Evolutionary conservation across 108 stramenopile genomes (phyloP), one percentile per base, ranked within the genome.

Genomic region (Skeletonema menzelii): DNA sequence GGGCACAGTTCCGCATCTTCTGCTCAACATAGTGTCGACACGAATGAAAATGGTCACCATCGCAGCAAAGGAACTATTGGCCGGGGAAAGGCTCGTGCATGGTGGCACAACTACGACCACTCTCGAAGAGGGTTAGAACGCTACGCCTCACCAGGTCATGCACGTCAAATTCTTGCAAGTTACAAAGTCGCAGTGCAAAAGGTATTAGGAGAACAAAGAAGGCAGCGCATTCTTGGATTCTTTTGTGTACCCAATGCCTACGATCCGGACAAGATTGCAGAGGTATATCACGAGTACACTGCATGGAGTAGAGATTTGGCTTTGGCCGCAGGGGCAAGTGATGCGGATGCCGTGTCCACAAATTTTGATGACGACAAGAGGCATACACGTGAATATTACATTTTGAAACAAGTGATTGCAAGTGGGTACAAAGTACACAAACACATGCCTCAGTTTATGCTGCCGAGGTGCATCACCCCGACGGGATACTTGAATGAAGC

Each of bases 71-170:
- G 49, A 22, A 24, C 49, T 8, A 10, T 10, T 7, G n/a, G 49
- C 8, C 49, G 49, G 22, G 49, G 22, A n/a, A 53, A 22, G 35
- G 37, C 47, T 67, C 63, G 77, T 2, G 27, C 77, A 1, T 94
- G 93, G 93, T 94, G 93, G 93, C 88, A 89, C 73, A 79, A 85
- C 35, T 94, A 91, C 75, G 89, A 91, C 19, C 93, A 94, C 68
- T 90, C 89, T 2, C 84, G 93, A 24, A 70, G 93, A 17, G 93
- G 93, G 12, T 73, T 94, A 56, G 93, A 94, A 70, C 89, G 91
- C 38, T 90, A 91, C 73, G 93, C 89, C 13, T 89, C 89, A 14
- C 82, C 88, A 19, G 87, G 88, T 46, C 90, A 94, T 71, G 93
- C 90, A 28, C 64, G 87, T 20, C 88, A 92, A 65, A 85, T 91